phyloP scores from a whole-genome alignment of 164 flowering plant genomes.

The Taxillus chinensis region DNA sequence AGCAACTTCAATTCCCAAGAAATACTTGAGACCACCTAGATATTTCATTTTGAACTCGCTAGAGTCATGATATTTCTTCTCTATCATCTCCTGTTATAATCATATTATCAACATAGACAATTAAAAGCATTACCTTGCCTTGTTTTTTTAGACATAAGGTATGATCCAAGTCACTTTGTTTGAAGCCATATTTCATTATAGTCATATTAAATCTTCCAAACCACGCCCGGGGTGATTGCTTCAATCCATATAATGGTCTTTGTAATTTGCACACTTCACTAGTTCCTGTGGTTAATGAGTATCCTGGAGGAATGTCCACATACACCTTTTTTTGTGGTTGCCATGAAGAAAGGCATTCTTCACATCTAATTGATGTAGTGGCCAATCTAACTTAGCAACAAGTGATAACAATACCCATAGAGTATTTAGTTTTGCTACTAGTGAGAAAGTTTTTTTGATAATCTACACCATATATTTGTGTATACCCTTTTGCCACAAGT shows the following conservation, averaged over 20 bases:
- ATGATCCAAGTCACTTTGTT: not conserved
- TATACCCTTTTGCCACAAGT: constrained; percentile 8
- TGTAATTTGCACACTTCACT: constrained; percentile 2
- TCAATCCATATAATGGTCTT: not conserved
- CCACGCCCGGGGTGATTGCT: constrained; percentile 2
- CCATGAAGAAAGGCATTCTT: too few relatives aligned
- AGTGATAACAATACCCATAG: not conserved
- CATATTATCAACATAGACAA: not conserved
- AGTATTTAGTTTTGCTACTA: constrained; percentile 4
- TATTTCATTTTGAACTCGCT: not conserved
- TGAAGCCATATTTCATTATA: constrained; percentile 2
- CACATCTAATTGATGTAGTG: too few relatives aligned
- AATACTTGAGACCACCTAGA: not conserved
- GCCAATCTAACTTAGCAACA: not conserved
- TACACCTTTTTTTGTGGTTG: too few relatives aligned
- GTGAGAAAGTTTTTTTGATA: constrained; percentile 4
- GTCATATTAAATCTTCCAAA: not conserved
- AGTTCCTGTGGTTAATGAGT: constrained; percentile 1
- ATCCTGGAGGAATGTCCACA: constrained; percentile 3
- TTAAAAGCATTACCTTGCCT: not conserved
- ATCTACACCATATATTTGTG: constrained; percentile 1
- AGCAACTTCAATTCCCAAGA: not conserved
- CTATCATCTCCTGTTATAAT: not conserved
- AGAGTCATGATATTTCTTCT: not conserved
- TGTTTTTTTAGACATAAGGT: not conserved